A percentile compares a stretch with the other conserved stretches of the same genome.
Conservation (phyloP, 2,329 filamentous ascomycete species). For the Xylariomycetidae sp. region DNA sequence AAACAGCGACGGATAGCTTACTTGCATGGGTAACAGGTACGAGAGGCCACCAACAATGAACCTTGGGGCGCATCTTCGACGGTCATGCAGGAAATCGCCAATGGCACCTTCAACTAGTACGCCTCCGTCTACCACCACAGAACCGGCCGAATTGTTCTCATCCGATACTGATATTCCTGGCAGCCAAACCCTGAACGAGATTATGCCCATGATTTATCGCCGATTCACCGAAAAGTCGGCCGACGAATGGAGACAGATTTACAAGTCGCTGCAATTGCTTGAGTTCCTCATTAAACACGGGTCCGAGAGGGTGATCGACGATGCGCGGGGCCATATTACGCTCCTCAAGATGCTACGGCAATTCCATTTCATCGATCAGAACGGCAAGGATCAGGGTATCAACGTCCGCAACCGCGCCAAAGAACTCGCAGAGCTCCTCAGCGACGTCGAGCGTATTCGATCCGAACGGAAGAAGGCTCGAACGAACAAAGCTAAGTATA, state of each 20-base stretch:
- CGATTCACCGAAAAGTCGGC: slow-evolving; percentile 97
- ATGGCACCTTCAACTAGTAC: slow-evolving; percentile 96
- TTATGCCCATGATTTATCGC: slow-evolving; percentile 99
- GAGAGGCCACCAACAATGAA: slow-evolving; percentile 98
- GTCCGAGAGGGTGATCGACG: slow-evolving; percentile 94
- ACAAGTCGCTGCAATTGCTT: slow-evolving; percentile 94
- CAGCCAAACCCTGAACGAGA: slow-evolving; percentile 95
- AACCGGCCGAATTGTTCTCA: slow-evolving; percentile 5
- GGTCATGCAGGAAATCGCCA: slow-evolving; percentile 96
- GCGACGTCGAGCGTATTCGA: slow-evolving; percentile 85
- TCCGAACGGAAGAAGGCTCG: slow-evolving; percentile 84
- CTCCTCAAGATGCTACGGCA: slow-evolving; percentile 97
- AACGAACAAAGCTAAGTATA: slow-evolving; percentile 88
- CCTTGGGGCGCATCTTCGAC: slow-evolving; percentile 87
- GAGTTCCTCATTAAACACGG: slow-evolving; percentile 98
- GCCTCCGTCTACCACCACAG: slow-evolving; percentile 28
- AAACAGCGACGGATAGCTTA: too few relatives aligned
- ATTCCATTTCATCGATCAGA: slow-evolving; percentile 93
- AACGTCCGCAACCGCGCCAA: slow-evolving; percentile 97
- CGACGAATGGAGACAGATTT: slow-evolving; percentile 98
- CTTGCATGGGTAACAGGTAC: too few relatives aligned
- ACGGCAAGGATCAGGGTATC: slow-evolving; percentile 96
- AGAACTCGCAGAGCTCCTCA: slow-evolving; percentile 87
- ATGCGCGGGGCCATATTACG: slow-evolving; percentile 90
- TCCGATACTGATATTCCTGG: slow-evolving; percentile 1